Evolutionary conservation across 352 stramenopile genomes (phyloP), one percentile per base, ranked within the genome.

Genomic region (Phytophthora boehmeriae): DNA sequence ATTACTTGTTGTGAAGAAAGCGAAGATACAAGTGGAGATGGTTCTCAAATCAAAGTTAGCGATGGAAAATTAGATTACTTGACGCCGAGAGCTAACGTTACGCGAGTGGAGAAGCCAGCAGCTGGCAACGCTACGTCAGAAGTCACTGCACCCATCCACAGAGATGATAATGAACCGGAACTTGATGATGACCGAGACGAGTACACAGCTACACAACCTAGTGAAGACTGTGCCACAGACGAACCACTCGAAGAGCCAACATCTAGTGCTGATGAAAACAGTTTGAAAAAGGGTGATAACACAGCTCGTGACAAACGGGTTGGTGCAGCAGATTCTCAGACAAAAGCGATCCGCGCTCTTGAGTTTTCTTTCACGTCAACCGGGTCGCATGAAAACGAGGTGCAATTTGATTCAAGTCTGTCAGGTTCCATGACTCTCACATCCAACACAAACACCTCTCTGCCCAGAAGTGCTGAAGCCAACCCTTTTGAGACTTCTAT

Each of bases 361-460:
- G 71, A 89, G 43, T 86, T 91, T 46, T 83, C 81, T 4, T 90
- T 90, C 57, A 65, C 80, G 5, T 76, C 76, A 43, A 80, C 78
- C 2, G 70, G 82, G 17, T 90, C 83, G 4, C 73, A 90, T 45
- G 81, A 89, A 10, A 75, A 59, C 16, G 67, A 90, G 23, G 73
- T 71, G 3, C 59, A 85, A 25, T 35, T 65, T 1, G 45, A 71
- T 27, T 69, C 75, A 41, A 88, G 61, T 52, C 17, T 76, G 32
- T 66, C 71, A 8, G 75, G 79, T 54, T 38, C 71, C n/a, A 41
- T 42, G 8, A 36, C 63, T 6, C 38, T 76, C 28, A 68, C 69
- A 1, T 59, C 75, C 1, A 82, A 78, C 30, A 66, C 59, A 6
- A 35, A 75, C 30, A 27, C 66, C 43, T 54, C 44, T 0, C 43